Base-by-base conservation (phyloP, 306 rosid genomes). In the Vicia faba region DNA sequence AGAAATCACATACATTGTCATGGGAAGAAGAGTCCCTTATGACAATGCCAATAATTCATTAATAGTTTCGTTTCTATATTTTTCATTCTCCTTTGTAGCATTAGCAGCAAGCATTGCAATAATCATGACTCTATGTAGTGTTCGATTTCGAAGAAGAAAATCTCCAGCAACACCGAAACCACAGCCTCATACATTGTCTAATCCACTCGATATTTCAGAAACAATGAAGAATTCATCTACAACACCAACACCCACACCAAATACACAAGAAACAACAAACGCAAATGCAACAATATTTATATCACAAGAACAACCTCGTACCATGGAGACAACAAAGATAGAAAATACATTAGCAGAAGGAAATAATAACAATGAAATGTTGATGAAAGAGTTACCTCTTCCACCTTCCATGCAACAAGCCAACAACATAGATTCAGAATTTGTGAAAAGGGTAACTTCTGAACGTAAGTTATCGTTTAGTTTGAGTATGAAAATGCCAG, bases 1-100 rank as follows among this genome's bases (percentile, higher is more conserved):
- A 54, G 1, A 31, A 68, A 61, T 44, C 77, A 43, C 20, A 71
- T 71, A 68, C 50, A 1, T 11, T 54, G 66, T 58, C 44, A 92
- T 92, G 96, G 92, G 91, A 80, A 85, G 96, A 79, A 87, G 70
- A 54, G 49, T 82, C 55, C 82, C 91, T 41, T 6, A 18, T 55
- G 66, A 82, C 75, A 84, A 51, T 29, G n/a, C 5, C 16, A 51
- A 82, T 44, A 40, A 16, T 36, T 44, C 55, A 57, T 70, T 82
- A 0, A 68, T 71, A 73, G 84, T 61, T 61, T 83, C 87, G 20
- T 10, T 71, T 53, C 61, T 87, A 1, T 45, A 84, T 2, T 54
- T 82, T 5, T 60, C 87, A 19, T 63, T 92, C 46, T 44, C 78
- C 9, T 80, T 75, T 0, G 59, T 70, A 5, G 88, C 78, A 4